Percentiles rank a stretch among this genome's conserved stretches.
These are phyloP conservation scores for Apiotrichum siamense DNA, from an alignment of 1,284 basidiomycete genomes.

Conservation along the genomic window DNA sequence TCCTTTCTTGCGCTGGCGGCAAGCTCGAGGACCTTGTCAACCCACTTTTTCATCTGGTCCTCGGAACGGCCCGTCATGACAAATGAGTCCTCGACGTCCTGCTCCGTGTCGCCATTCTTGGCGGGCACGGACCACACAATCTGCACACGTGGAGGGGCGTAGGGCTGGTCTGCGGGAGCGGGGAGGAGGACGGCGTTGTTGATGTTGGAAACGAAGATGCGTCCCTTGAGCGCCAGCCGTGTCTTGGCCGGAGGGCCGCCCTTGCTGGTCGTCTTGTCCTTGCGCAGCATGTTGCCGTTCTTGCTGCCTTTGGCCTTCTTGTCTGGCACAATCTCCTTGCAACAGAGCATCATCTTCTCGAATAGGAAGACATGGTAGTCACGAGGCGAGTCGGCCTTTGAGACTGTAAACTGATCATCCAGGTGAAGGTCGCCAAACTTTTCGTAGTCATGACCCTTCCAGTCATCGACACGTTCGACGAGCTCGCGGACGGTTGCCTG, in stretches of 20 bases:
- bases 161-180: constrained; percentile 37
- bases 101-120: constrained; percentile 43
- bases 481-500: constrained; percentile 75
- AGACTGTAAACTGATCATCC: constrained; percentile 92
- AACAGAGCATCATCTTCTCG: constrained; percentile 97
- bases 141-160: constrained; percentile 25
- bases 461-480: constrained; percentile 88
- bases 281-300: constrained; percentile 41
- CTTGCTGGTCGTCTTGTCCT: constrained; percentile 54
- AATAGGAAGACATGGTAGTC: constrained; percentile 99
- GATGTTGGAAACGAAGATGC: constrained; percentile 96
- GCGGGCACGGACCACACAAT: constrained; percentile 40
- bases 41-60: constrained; percentile 90
- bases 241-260: constrained; percentile 56
- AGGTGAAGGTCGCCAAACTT: constrained; percentile 90
- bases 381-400: constrained; percentile 91
- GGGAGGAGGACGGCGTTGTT: constrained; percentile 55
- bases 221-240: constrained; percentile 84
- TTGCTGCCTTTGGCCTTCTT: constrained; percentile 41
- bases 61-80: constrained; percentile 87
- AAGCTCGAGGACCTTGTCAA: constrained; percentile 76
- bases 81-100: constrained; percentile 68
- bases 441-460: constrained; percentile 95
- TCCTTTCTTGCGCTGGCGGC: constrained; percentile 55
- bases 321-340: constrained; percentile 65